phyloP scores from a whole-genome alignment of 495 filamentous ascomycete species.

The Halenospora varia region DNA sequence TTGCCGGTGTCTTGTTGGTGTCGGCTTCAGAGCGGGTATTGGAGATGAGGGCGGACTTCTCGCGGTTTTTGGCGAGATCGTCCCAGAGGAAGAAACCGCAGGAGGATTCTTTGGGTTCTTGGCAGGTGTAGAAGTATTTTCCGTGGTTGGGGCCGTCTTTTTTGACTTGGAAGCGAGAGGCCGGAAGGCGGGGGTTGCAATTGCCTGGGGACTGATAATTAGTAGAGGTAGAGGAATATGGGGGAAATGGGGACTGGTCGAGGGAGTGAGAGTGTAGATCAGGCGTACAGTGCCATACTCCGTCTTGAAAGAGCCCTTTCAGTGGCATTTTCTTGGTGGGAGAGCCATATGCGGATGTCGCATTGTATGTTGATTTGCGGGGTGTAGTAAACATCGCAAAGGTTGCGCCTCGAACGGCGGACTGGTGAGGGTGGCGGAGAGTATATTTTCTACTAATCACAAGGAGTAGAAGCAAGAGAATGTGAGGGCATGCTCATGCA shows the following conservation, averaged over 20 bases:
- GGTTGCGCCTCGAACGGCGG: not conserved
- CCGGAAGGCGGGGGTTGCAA: conserved; percentile 59
- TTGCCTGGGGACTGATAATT: conserved; percentile 42
- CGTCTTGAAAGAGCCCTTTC: conserved; percentile 53
- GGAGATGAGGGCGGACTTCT: conserved; percentile 44
- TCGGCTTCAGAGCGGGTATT: conserved; percentile 33
- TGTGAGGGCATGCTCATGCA: too few relatives aligned
- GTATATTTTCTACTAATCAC: too few relatives aligned
- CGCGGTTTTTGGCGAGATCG: conserved; percentile 54
- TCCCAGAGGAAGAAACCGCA: conserved; percentile 74
- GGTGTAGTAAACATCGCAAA: conserved; percentile 6
- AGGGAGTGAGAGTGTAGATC: too few relatives aligned
- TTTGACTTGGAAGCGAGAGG: conserved; percentile 55
- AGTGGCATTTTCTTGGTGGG: conserved; percentile 33
- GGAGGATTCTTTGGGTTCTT: conserved; percentile 37
- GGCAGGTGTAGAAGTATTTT: conserved; percentile 66
- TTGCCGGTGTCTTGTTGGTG: not conserved
- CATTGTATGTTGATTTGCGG: too few relatives aligned
- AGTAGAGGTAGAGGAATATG: not conserved
- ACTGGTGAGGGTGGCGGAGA: not conserved
- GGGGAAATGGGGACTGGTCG: too few relatives aligned
- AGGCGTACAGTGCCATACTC: conserved; percentile 49
- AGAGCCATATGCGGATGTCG: conserved; percentile 20
- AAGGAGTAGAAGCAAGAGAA: too few relatives aligned
- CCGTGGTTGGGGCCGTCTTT: conserved; percentile 65